phyloP scores from a whole-genome alignment of 345 rosid species.

The Dovyalis caffra region DNA sequence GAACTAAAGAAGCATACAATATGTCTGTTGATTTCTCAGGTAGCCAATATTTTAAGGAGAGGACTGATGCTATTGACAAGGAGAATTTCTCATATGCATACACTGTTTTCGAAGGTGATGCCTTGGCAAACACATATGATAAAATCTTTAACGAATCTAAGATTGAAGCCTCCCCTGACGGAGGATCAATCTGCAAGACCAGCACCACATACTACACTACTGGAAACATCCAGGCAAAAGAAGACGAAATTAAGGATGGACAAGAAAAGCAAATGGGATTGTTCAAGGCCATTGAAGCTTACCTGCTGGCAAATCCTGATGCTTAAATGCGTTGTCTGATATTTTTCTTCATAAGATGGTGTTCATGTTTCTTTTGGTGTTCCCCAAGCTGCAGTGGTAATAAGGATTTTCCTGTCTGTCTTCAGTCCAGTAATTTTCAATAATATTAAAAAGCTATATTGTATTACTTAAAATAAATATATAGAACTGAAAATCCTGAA shows the following conservation, averaged over 20 bases:
- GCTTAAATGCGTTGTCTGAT: not conserved
- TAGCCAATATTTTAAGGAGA: conserved; percentile 29
- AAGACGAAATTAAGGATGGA: conserved; percentile 9
- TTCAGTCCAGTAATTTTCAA: too few species aligned
- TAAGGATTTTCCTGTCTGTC: too few species aligned
- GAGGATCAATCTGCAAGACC: conserved; percentile 38
- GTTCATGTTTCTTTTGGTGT: not conserved
- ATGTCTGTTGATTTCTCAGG: conserved; percentile 16
- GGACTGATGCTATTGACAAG: conserved; percentile 42
- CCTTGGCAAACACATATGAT: conserved; percentile 22
- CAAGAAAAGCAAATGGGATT: conserved; percentile 12
- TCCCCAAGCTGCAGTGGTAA: too few species aligned
- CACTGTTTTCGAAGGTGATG: conserved; percentile 35
- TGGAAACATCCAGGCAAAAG: conserved; percentile 1
- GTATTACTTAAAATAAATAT: too few species aligned
- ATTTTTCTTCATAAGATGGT: not conserved
- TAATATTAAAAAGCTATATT: too few species aligned
- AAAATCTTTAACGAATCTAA: conserved; percentile 29
- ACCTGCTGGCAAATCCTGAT: conserved; percentile 26
- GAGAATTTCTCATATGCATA: conserved; percentile 28
- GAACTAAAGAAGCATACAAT: not conserved
- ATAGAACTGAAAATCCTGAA: too few species aligned
- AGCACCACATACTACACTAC: conserved; percentile 28
- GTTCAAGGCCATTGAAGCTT: conserved; percentile 23
- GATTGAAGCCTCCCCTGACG: conserved; percentile 23